Evolutionary conservation across 495 filamentous ascomycete genomes (phyloP).

Genomic region (Tetracladium setigerum): DNA sequence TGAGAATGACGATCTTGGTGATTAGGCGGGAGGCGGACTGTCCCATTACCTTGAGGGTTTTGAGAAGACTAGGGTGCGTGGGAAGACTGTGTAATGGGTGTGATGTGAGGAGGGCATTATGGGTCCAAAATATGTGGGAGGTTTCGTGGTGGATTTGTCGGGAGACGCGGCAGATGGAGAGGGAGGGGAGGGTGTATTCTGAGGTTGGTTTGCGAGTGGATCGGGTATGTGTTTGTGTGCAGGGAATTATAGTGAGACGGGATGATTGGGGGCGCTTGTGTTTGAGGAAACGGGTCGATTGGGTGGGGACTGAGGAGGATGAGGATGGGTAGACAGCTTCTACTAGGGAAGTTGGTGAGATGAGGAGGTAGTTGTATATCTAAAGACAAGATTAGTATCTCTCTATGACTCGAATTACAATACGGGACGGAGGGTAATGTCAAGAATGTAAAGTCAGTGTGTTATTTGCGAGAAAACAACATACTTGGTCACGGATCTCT

Average conservation of each 20-base stretch:
- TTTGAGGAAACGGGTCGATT: neutral
- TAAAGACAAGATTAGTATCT: slow-evolving; percentile 9
- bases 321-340: neutral
- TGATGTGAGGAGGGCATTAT: slow-evolving; percentile 15
- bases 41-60: slow-evolving; percentile 12
- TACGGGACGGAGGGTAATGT: too few species aligned
- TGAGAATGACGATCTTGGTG: neutral
- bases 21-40: slow-evolving; percentile 12
- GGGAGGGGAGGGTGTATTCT: slow-evolving; percentile 6
- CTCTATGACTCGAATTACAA: neutral
- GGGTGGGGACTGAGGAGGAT: neutral
- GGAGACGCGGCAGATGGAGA: slow-evolving; percentile 4
- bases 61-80: neutral
- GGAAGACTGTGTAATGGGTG: neutral
- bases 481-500: too few species aligned
- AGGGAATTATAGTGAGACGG: neutral
- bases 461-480: too few species aligned
- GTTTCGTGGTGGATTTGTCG: slow-evolving; percentile 16
- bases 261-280: neutral
- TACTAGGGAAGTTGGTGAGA: slow-evolving; percentile 9
- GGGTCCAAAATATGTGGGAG: slow-evolving; percentile 9
- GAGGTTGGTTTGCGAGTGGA: neutral
- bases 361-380: slow-evolving; percentile 14
- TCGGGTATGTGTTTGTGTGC: neutral
- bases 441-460: too few species aligned